A percentile compares a stretch with the other conserved stretches of the same genome.
Evolutionary conservation across 306 rosid species (phyloP).

Genomic region (Vigna nakashimae): DNA sequence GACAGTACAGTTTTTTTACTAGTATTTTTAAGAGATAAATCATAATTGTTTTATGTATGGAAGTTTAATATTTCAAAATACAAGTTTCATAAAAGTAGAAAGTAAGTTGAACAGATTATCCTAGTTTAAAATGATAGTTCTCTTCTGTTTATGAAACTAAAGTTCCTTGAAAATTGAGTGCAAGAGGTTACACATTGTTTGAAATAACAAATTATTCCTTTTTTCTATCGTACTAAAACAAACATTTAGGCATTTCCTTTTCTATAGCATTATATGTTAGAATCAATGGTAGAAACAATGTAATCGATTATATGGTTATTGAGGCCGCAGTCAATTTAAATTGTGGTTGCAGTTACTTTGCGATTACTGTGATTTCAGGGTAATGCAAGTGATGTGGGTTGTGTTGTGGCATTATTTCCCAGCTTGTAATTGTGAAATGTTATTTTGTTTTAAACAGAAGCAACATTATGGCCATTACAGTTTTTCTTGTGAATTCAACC

Average conservation of each 20-base stretch:
- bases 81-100: neutral
- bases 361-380: conserved; percentile 5
- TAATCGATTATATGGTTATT: conserved; percentile 15
- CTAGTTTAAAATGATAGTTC: conserved; percentile 8
- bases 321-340: neutral
- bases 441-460: neutral
- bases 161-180: neutral
- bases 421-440: conserved; percentile 12
- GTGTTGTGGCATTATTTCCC: neutral
- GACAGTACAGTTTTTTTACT: neutral
- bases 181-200: conserved; percentile 4
- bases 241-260: conserved; percentile 10
- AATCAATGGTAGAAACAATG: neutral
- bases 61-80: conserved; percentile 7
- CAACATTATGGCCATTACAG: neutral
- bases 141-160: neutral
- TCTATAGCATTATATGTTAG: conserved; percentile 11
- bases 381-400: neutral
- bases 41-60: conserved; percentile 4
- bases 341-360: neutral
- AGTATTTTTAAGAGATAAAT: conserved; percentile 15
- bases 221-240: neutral
- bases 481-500: conserved; percentile 25
- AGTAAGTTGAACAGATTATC: conserved; percentile 15
- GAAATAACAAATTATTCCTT: conserved; percentile 2